Conservation (phyloP, 2,329 filamentous ascomycete genomes). For the Ceratocystis eucalypticola region DNA sequence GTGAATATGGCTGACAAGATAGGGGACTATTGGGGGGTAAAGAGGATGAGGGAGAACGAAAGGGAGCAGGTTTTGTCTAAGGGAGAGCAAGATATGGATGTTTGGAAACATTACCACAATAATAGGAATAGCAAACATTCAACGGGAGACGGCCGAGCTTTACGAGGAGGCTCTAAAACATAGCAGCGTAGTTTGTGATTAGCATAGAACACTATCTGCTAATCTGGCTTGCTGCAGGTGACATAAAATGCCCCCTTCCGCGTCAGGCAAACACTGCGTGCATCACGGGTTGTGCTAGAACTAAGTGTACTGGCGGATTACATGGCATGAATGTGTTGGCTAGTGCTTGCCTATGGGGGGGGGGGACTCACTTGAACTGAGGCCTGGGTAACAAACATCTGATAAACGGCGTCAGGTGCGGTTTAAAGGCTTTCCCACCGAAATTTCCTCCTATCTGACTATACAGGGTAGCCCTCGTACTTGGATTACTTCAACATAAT, state of each 20-base stretch:
- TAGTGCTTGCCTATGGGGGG: too few relatives aligned
- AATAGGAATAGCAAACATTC: neutral
- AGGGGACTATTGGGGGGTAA: neutral
- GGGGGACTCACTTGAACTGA: too few relatives aligned
- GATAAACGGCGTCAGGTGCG: neutral
- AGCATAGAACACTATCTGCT: neutral
- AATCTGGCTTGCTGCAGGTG: neutral
- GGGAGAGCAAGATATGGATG: too few relatives aligned
- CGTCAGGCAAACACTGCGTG: neutral
- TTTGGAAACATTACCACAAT: too few relatives aligned
- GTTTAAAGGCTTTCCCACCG: neutral
- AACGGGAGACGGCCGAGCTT: neutral
- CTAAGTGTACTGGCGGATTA: too few relatives aligned
- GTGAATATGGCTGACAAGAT: neutral
- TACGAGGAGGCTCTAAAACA: neutral
- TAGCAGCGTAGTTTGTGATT: neutral
- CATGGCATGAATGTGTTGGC: too few relatives aligned
- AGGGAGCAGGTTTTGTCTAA: too few relatives aligned
- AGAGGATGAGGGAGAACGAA: too few relatives aligned
- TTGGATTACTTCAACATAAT: neutral
- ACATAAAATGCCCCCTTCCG: neutral
- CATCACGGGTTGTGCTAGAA: neutral
- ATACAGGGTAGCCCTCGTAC: neutral
- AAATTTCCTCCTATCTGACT: conserved; percentile 2
- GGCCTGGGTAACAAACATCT: neutral